These are phyloP conservation scores for Cyclanthera cordifolia DNA, from an alignment of 306 rosid species.

Conservation along the genomic window DNA sequence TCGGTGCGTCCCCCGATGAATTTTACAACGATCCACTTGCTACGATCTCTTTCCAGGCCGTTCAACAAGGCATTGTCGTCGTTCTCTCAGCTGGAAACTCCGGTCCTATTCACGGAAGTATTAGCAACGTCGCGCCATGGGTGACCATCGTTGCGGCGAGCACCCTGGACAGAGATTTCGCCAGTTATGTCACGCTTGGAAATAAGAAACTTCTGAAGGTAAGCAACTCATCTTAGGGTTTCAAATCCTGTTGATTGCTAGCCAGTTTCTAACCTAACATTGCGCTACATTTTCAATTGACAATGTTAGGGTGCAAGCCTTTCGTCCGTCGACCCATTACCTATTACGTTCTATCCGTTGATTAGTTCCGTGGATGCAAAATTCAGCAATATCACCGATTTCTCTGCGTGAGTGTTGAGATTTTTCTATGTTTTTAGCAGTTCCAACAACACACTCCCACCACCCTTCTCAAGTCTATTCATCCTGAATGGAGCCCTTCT, in stretches of 20 bases:
- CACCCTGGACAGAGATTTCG: background rate
- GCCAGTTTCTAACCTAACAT: background rate
- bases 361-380: background rate
- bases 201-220: background rate
- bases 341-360: background rate
- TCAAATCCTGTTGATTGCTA: background rate
- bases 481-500: slow-evolving; percentile 13
- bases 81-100: background rate
- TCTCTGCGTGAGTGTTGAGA: background rate
- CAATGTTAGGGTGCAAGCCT: background rate
- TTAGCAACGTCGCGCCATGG: background rate
- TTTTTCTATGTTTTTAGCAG: background rate
- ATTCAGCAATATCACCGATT: background rate
- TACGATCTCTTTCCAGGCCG: background rate
- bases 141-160: background rate
- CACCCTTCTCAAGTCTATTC: background rate
- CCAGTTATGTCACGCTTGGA: background rate
- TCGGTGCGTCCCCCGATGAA: background rate
- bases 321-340: background rate
- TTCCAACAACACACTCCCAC: too few species aligned
- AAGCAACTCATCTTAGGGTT: background rate
- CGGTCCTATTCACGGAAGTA: background rate
- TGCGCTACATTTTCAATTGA: background rate
- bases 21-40: background rate
- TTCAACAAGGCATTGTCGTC: background rate